A percentile compares a stretch with the other conserved stretches of the same genome.
Evolutionary conservation across 164 flowering plant species (phyloP).

Genomic region (Cinnamomum micranthum): DNA sequence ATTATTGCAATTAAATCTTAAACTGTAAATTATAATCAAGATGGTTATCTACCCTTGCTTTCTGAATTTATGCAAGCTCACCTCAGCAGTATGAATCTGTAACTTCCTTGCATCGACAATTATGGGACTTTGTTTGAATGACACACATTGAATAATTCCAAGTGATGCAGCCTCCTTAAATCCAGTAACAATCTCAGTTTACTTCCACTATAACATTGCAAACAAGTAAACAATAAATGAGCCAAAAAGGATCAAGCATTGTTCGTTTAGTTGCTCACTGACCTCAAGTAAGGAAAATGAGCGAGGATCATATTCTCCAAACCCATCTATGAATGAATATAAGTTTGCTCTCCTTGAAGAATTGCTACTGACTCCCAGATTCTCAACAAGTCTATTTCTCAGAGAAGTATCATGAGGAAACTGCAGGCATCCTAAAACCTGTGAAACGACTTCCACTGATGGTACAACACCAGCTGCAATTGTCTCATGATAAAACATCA

Average conservation of each 20-base stretch:
- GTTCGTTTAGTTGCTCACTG: constrained; percentile 15
- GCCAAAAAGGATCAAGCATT: neutral
- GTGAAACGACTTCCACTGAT: constrained; percentile 58
- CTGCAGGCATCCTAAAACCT: constrained; percentile 78
- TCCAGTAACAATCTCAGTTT: constrained; percentile 1
- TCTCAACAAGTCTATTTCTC: constrained; percentile 56
- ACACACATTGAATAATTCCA: constrained; percentile 61
- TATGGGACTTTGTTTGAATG: constrained; percentile 61
- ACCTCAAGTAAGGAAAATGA: constrained; percentile 90
- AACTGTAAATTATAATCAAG: neutral
- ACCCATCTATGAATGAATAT: constrained; percentile 72
- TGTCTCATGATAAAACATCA: constrained; percentile 66
- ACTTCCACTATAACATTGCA: neutral
- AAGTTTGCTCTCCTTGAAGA: constrained; percentile 47
- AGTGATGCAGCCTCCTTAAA: constrained; percentile 88
- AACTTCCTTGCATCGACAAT: constrained; percentile 56
- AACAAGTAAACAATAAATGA: neutral
- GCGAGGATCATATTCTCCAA: constrained; percentile 89
- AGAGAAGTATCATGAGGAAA: constrained; percentile 62
- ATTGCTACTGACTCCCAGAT: constrained; percentile 45
- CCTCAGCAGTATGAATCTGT: constrained; percentile 58
- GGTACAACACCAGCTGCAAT: constrained; percentile 56
- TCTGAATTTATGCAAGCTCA: constrained; percentile 19
- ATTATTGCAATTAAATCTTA: neutral
- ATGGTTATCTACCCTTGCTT: neutral